phyloP scores from a whole-genome alignment of 495 filamentous ascomycete genomes.

The Pyronema omphalodes region DNA sequence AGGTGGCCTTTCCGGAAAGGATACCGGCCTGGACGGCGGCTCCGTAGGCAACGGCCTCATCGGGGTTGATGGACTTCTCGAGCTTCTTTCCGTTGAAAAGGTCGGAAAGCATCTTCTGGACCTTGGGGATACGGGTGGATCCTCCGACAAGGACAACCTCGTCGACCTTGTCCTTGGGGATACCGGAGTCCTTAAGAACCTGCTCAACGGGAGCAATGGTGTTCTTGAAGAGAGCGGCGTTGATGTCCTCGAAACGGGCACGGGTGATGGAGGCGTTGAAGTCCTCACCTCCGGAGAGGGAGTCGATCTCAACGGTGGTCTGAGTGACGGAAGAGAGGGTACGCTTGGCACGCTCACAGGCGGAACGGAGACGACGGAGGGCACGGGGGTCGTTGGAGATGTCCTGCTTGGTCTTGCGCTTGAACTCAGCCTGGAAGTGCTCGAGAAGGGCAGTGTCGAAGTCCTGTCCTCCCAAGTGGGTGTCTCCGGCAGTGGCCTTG shows the following conservation, averaged over 20 bases:
- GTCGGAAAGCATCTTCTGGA: constrained; percentile 95
- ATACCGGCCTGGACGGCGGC: constrained; percentile 97
- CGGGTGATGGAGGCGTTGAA: constrained; percentile 98
- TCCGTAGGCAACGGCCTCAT: constrained; percentile 98
- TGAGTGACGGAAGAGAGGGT: constrained; percentile 92
- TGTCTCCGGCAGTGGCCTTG: constrained; percentile 96
- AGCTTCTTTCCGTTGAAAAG: constrained; percentile 99
- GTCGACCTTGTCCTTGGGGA: constrained; percentile 86
- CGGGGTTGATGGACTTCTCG: constrained; percentile 98
- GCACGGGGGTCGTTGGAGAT: constrained; percentile 82
- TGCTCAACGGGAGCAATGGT: constrained; percentile 97
- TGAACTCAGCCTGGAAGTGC: constrained; percentile 91
- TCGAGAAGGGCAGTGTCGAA: constrained; percentile 96
- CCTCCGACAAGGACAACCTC: constrained; percentile 98
- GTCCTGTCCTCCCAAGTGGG: constrained; percentile 96
- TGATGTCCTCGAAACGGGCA: constrained; percentile 97
- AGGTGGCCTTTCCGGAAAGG: constrained; percentile 89
- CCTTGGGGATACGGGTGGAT: constrained; percentile 96
- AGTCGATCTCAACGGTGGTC: constrained; percentile 98
- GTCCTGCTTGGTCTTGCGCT: constrained; percentile 66
- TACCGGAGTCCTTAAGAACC: constrained; percentile 88
- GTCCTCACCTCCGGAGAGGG: constrained; percentile 91
- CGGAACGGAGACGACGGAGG: constrained; percentile 90
- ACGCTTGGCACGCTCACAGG: constrained; percentile 98
- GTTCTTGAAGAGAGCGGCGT: constrained; percentile 87